A percentile compares a stretch with the other conserved stretches of the same genome.
phyloP scores from a whole-genome alignment of 495 filamentous ascomycete genomes.

The Pyrenula aspistea region DNA sequence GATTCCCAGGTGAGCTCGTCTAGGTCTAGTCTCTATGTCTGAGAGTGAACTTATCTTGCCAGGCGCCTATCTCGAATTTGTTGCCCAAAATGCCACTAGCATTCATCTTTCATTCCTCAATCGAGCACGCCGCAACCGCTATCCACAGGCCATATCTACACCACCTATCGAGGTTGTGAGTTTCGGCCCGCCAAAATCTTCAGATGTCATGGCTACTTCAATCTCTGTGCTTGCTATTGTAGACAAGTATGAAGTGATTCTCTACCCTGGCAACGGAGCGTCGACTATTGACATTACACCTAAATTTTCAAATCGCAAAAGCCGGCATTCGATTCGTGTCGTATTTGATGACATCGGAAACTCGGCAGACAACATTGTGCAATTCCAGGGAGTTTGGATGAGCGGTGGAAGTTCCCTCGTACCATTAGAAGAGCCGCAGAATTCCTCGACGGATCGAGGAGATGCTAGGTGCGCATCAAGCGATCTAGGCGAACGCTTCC shows the following conservation, averaged over 20 bases:
- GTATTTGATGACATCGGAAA: too few relatives aligned
- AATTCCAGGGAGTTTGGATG: background rate
- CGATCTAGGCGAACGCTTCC: too few relatives aligned
- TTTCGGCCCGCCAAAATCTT: background rate
- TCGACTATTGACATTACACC: background rate
- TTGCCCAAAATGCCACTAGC: background rate
- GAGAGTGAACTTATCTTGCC: too few relatives aligned
- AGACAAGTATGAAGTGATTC: background rate
- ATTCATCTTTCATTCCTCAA: background rate
- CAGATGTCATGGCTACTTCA: background rate
- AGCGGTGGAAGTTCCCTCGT: too few relatives aligned
- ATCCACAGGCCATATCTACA: background rate
- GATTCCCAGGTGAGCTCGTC: background rate
- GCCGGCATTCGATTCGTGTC: too few relatives aligned
- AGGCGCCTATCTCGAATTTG: background rate
- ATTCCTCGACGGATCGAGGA: too few relatives aligned
- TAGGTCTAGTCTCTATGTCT: too few relatives aligned
- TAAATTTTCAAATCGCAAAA: too few relatives aligned
- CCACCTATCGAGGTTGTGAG: background rate
- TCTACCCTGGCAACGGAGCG: background rate
- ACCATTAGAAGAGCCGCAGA: too few relatives aligned
- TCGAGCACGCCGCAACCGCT: background rate
- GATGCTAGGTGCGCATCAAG: too few relatives aligned
- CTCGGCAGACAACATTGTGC: too few relatives aligned
- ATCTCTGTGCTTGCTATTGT: background rate